phyloP scores from a whole-genome alignment of 2,329 filamentous ascomycete genomes.

The Talaromyces funiculosus region DNA sequence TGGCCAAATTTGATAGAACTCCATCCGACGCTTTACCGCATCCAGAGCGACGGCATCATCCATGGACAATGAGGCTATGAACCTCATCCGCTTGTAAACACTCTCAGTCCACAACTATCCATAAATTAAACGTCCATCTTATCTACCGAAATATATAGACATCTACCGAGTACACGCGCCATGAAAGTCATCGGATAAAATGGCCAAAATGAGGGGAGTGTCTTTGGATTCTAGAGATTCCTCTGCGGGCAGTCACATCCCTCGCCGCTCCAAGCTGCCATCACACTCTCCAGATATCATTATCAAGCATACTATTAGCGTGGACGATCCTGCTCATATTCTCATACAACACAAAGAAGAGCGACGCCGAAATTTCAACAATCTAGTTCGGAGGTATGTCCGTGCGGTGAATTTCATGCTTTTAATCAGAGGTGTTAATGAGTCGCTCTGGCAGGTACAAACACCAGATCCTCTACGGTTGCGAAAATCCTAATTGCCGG shows the following conservation, averaged over 20 bases:
- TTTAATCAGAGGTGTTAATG: conserved; percentile 8
- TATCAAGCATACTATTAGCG: conserved; percentile 34
- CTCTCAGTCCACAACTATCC: background rate
- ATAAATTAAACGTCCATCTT: background rate
- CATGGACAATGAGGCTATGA: background rate
- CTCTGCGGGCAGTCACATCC: conserved; percentile 2
- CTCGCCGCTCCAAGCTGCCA: conserved; percentile 34
- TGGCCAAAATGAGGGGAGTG: conserved; percentile 40
- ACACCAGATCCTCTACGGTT: conserved; percentile 75
- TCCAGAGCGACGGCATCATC: background rate
- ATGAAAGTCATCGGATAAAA: conserved; percentile 19
- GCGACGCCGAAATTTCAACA: conserved; percentile 46
- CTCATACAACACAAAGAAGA: conserved; percentile 36
- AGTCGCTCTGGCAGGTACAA: conserved; percentile 56
- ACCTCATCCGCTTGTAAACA: background rate
- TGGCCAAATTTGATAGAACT: background rate
- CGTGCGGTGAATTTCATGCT: background rate
- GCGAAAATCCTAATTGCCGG: conserved; percentile 61
- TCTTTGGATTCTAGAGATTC: conserved; percentile 10
- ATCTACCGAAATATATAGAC: background rate
- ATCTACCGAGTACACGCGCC: background rate
- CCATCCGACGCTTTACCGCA: conserved; percentile 4
- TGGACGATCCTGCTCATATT: conserved; percentile 33
- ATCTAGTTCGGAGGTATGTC: conserved; percentile 60
- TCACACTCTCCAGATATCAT: conserved; percentile 36